These are phyloP conservation scores for Talaromyces sp. DNA, from an alignment of 2,329 filamentous ascomycete species.

Conservation along the genomic window DNA sequence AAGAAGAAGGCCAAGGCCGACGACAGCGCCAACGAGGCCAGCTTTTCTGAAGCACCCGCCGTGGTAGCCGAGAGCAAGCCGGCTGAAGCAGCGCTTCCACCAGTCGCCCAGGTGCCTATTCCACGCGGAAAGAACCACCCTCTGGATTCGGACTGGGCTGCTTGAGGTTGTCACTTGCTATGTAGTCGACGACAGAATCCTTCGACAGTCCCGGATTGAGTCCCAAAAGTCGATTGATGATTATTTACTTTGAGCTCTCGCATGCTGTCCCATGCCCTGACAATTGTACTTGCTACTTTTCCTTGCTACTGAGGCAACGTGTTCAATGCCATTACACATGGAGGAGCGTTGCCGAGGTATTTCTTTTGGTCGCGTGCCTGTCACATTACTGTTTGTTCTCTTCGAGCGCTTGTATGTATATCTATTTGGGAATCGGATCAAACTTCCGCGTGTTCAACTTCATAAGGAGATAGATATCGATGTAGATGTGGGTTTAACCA, in stretches of 20 bases:
- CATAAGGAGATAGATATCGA: background rate
- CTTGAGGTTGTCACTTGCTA: constrained; percentile 8
- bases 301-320: background rate
- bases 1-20: constrained; percentile 39
- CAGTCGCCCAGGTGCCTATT: constrained; percentile 22
- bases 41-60: constrained; percentile 26
- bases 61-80: constrained; percentile 2
- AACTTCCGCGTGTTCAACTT: background rate
- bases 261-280: background rate
- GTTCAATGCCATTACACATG: background rate
- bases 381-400: background rate
- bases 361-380: background rate
- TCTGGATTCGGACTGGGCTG: constrained; percentile 42
- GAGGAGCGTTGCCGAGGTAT: background rate
- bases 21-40: constrained; percentile 42
- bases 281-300: background rate
- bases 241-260: background rate
- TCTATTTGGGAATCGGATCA: background rate
- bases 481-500: background rate
- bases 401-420: background rate
- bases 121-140: constrained; percentile 35
- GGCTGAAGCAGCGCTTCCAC: constrained; percentile 25
- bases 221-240: background rate
- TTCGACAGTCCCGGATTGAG: background rate
- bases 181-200: background rate